Evolutionary conservation across 805 yeast species (phyloP), one percentile per base, ranked within the genome.

Genomic region (Dipodascopsis uninucleata): DNA sequence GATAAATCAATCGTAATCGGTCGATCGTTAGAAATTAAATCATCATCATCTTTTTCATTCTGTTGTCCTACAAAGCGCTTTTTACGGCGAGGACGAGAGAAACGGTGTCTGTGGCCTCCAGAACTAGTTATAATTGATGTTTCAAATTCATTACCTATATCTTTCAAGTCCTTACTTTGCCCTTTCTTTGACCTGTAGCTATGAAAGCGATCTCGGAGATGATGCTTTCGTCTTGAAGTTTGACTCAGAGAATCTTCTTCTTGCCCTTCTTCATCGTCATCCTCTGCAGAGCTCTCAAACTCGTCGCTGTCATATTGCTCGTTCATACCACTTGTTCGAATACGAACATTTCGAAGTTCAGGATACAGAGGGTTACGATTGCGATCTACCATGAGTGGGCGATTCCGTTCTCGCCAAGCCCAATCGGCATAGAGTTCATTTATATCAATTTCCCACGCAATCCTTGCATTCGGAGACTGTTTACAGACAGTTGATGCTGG

Each of bases 371-470:
- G 43, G 23, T 29, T 24, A 6, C 52, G 45, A 21, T 40, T 24
- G 7, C 53, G 42, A 17, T 47, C 57, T 8, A 41, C 31, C 55
- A 52, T 43, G 4, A 24, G 32, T 28, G 24, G 26, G n/a, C 46
- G 44, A 23, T 43, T 40, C 20, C 52, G 52, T 24, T 47, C 43
- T 12, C 55, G 47, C 57, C 57, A 52, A 28, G 50, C 53, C 38
- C 35, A 33, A 26, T 52, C 57, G 4, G 46, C 55, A 36, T 47
- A 45, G 36, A 47, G 17, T 36, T 52, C 57, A 21, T 34, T 23
- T 17, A 43, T 45, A 25, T 50, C 53, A 8, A 51, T 48, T 31
- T 49, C 55, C 57, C 57, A 52, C 3, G 51, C 18, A 14, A 51
- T 24, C 20, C 22, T 25, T 6, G 18, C n/a, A n/a, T 31, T 34